These are phyloP conservation scores for Globisporangium ultimum DNA, from an alignment of 352 stramenopile genomes.

Conservation along the genomic window DNA sequence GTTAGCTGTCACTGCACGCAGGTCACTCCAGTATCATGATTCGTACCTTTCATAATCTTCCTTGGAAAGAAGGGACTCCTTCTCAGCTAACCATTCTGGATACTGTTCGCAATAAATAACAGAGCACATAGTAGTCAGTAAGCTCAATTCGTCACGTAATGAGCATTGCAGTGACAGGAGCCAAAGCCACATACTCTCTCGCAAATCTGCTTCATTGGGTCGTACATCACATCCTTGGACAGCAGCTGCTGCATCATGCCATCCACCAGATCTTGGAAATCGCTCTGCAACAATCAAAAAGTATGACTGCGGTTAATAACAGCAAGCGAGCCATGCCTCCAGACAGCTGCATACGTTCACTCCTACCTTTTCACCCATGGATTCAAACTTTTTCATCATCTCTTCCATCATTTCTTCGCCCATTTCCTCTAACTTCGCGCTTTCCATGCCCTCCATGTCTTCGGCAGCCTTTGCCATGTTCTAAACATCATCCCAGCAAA, in stretches of 20 bases:
- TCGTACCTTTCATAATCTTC: conserved; percentile 89
- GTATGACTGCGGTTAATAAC: neutral
- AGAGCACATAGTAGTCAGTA: no score
- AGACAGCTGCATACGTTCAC: neutral
- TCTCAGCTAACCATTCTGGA: conserved; percentile 95
- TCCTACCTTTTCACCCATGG: conserved; percentile 91
- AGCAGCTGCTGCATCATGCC: conserved; percentile 98
- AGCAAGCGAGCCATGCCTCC: neutral
- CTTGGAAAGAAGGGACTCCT: conserved; percentile 83
- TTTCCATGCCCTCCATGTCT: conserved; percentile 84
- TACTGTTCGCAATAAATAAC: conserved; percentile 60
- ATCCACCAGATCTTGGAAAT: conserved; percentile 94
- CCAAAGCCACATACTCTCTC: conserved; percentile 57
- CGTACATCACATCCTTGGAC: conserved; percentile 98
- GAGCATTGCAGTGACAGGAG: neutral
- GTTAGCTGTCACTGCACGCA: no score
- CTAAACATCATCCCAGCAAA: conserved; percentile 22
- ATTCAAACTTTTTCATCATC: conserved; percentile 96
- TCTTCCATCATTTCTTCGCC: conserved; percentile 95
- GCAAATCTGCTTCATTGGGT: conserved; percentile 95
- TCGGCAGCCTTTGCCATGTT: conserved; percentile 88
- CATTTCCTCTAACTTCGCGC: conserved; percentile 83
- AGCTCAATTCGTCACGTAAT: neutral
- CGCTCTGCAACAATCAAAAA: conserved; percentile 37
- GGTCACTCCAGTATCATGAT: neutral